Evolutionary conservation across 805 yeast genomes (phyloP).

Genomic region (Myxozyma nipponensis): DNA sequence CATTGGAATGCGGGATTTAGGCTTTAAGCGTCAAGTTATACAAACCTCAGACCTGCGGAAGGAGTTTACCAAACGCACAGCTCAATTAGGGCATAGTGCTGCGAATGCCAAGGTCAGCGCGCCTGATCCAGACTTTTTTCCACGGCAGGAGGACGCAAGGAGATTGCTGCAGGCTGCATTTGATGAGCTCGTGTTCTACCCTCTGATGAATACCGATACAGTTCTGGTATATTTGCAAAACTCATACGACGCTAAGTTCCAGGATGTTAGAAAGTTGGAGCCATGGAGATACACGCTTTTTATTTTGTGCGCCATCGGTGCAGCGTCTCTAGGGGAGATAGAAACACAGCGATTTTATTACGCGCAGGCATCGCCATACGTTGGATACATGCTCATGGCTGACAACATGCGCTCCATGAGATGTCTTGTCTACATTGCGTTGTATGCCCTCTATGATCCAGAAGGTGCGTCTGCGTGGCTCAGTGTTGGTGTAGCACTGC

Average conservation of each 20-base stretch:
- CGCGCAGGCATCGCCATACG: conserved; percentile 4
- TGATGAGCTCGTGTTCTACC: conserved; percentile 20
- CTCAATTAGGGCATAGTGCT: not conserved
- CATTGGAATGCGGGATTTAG: conserved; percentile 7
- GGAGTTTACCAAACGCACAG: conserved; percentile 4
- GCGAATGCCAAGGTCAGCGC: not conserved
- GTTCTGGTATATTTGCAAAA: conserved; percentile 12
- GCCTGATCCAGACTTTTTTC: conserved; percentile 11
- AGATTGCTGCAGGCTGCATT: conserved; percentile 4
- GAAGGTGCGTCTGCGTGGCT: conserved; percentile 35
- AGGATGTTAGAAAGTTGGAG: conserved; percentile 6
- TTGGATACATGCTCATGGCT: not conserved
- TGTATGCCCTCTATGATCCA: conserved; percentile 31
- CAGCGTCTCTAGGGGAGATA: conserved; percentile 13
- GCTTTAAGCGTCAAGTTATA: not conserved
- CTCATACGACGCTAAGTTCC: conserved; percentile 13
- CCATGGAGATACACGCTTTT: conserved; percentile 17
- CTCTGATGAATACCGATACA: conserved; percentile 13
- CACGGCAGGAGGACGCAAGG: conserved; percentile 14
- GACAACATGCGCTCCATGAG: conserved; percentile 21
- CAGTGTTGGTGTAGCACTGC: conserved; percentile 32
- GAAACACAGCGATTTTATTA: conserved; percentile 13
- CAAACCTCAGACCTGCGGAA: conserved; percentile 10
- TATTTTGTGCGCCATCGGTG: conserved; percentile 19
- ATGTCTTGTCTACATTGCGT: conserved; percentile 14